phyloP scores from a whole-genome alignment of 345 rosid genomes.

The Melaleuca quinquenervia region DNA sequence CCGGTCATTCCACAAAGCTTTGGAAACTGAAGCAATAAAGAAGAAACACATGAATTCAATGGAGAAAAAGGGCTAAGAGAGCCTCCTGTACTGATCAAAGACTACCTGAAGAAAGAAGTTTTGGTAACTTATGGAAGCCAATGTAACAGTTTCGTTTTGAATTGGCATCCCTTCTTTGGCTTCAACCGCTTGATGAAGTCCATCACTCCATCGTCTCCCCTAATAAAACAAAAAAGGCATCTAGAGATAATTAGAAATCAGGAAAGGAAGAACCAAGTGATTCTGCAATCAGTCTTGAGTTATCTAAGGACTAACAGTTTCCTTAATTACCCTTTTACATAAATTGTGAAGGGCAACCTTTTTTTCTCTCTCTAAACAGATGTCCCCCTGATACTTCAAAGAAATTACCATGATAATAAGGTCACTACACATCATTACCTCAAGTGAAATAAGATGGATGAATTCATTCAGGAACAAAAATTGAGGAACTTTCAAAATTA shows the following conservation, averaged over 20 bases:
- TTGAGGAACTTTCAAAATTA: not conserved
- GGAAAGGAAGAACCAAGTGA: not conserved
- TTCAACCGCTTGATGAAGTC: conserved; percentile 99
- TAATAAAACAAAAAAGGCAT: conserved; percentile 11
- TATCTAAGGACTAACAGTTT: not conserved
- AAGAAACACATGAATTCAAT: not conserved
- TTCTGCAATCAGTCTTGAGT: not conserved
- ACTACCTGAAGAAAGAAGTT: conserved; percentile 97
- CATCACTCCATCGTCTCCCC: conserved; percentile 99
- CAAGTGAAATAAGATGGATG: not conserved
- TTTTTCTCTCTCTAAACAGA: not conserved
- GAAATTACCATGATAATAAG: not conserved
- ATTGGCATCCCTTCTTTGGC: conserved; percentile 96
- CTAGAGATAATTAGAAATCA: not conserved
- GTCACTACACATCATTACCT: not conserved
- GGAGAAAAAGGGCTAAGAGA: not conserved
- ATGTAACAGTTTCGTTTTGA: conserved; percentile 91
- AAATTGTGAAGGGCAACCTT: not conserved
- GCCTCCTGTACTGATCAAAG: conserved; percentile 1
- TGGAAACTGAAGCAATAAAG: conserved; percentile 50
- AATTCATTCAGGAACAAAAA: not conserved
- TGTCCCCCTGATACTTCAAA: not conserved
- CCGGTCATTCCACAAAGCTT: conserved; percentile 99
- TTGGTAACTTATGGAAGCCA: conserved; percentile 96
- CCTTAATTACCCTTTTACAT: not conserved